These are phyloP conservation scores for Taphrina betulina DNA, from an alignment of 1,139 yeast species.

Conservation along the genomic window DNA sequence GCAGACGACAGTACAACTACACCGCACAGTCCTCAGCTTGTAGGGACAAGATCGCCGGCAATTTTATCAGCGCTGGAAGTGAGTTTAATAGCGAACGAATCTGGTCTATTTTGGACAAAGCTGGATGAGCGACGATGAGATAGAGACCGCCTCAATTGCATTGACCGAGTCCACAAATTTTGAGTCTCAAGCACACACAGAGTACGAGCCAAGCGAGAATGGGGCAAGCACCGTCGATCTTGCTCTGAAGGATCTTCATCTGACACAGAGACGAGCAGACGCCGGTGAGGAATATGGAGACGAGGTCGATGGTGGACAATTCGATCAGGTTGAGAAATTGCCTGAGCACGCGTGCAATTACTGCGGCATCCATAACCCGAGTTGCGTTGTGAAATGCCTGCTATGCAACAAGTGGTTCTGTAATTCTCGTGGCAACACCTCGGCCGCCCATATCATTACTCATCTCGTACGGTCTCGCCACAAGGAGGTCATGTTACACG, in stretches of 20 bases:
- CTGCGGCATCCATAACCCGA: constrained; percentile 70
- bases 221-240: neutral
- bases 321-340: constrained; percentile 32
- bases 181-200: constrained; percentile 15
- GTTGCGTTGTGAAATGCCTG: constrained; percentile 72
- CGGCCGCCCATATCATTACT: constrained; percentile 80
- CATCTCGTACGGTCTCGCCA: constrained; percentile 83
- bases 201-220: neutral
- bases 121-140: constrained; percentile 28
- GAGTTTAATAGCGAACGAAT: no score
- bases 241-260: neutral
- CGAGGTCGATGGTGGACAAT: neutral
- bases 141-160: constrained; percentile 22
- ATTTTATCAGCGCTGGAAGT: no score
- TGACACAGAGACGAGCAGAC: neutral
- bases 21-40: no score
- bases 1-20: no score
- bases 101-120: no score
- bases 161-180: constrained; percentile 16
- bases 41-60: no score
- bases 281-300: constrained; percentile 7
- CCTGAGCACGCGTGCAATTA: constrained; percentile 51
- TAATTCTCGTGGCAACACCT: constrained; percentile 62
- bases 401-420: constrained; percentile 88
- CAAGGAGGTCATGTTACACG: constrained; percentile 68